Conservation (phyloP, 805 yeast species). For the Yarrowia sp. region DNA sequence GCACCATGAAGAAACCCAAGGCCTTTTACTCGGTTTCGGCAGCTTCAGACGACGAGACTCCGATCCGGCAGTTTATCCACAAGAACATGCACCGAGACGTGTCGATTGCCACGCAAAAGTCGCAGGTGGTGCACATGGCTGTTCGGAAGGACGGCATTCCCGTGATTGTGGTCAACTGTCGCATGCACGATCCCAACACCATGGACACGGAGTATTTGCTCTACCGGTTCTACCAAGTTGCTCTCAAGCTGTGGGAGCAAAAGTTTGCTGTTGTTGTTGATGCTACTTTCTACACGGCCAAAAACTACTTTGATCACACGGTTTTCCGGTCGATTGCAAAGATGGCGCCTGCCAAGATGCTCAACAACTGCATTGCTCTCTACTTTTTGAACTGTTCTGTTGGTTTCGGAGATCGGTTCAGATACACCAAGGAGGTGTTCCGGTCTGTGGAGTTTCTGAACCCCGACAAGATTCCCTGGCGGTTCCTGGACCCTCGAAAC, state of each 20-base stretch:
- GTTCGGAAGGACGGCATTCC: constrained; percentile 78
- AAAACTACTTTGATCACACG: constrained; percentile 45
- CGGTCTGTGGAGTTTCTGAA: constrained; percentile 43
- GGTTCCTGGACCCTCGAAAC: constrained; percentile 58
- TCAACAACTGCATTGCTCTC: constrained; percentile 60
- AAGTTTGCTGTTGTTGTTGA: constrained; percentile 70
- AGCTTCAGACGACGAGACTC: constrained; percentile 41
- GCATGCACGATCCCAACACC: constrained; percentile 51
- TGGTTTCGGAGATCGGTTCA: constrained; percentile 45
- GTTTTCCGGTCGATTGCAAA: constrained; percentile 53
- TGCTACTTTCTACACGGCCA: constrained; percentile 64
- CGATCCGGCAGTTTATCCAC: constrained; percentile 75
- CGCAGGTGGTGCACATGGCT: constrained; percentile 63
- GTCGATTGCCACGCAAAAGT: neutral
- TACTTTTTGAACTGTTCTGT: constrained; percentile 57
- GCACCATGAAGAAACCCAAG: constrained; percentile 25
- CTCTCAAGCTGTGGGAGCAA: constrained; percentile 74
- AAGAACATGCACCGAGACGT: constrained; percentile 56
- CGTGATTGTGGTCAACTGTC: constrained; percentile 59
- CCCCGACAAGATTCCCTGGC: constrained; percentile 44
- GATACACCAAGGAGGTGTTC: constrained; percentile 44
- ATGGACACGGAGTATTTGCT: constrained; percentile 59
- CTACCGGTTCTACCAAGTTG: constrained; percentile 67
- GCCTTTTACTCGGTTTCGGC: constrained; percentile 16
- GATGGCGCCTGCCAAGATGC: constrained; percentile 61